phyloP scores from a whole-genome alignment of 495 filamentous ascomycete genomes.

The Aspergillus sclerotiicarbonarius region DNA sequence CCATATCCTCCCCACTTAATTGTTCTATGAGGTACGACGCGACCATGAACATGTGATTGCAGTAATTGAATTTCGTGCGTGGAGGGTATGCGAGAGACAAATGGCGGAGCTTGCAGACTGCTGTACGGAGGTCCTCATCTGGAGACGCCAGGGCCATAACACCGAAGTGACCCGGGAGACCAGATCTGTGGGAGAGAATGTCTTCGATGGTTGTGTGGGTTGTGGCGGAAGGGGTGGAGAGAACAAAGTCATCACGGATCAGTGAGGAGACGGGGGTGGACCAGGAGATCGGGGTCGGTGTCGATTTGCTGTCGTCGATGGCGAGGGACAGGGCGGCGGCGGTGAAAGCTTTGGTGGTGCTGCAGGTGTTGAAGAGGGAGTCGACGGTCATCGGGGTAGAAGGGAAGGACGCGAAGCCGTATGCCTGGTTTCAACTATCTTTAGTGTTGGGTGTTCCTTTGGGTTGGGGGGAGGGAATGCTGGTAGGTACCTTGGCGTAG shows the following conservation, averaged over 20 bases:
- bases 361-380: slow-evolving; percentile 41
- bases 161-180: slow-evolving; percentile 38
- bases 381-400: slow-evolving; percentile 41
- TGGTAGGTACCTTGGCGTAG: slow-evolving; percentile 40
- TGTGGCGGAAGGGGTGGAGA: slow-evolving; percentile 44
- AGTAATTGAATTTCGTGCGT: slow-evolving; percentile 44
- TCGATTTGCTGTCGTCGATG: slow-evolving; percentile 37
- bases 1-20: slow-evolving; percentile 33
- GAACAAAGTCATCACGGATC: slow-evolving; percentile 54
- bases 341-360: slow-evolving; percentile 59
- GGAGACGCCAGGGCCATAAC: slow-evolving; percentile 2
- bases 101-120: slow-evolving; percentile 36
- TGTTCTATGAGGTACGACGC: slow-evolving; percentile 43
- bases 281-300: slow-evolving; percentile 39
- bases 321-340: slow-evolving; percentile 47
- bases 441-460: not conserved
- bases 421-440: slow-evolving; percentile 39
- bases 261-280: slow-evolving; percentile 47
- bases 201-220: slow-evolving; percentile 48
- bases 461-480: not conserved
- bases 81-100: slow-evolving; percentile 35
- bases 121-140: slow-evolving; percentile 11
- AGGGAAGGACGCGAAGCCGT: slow-evolving; percentile 44
- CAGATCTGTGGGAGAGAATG: slow-evolving; percentile 50
- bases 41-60: slow-evolving; percentile 50